phyloP scores from a whole-genome alignment of 768 basidiomycete genomes.

The Coprinopsis marcescibilis region DNA sequence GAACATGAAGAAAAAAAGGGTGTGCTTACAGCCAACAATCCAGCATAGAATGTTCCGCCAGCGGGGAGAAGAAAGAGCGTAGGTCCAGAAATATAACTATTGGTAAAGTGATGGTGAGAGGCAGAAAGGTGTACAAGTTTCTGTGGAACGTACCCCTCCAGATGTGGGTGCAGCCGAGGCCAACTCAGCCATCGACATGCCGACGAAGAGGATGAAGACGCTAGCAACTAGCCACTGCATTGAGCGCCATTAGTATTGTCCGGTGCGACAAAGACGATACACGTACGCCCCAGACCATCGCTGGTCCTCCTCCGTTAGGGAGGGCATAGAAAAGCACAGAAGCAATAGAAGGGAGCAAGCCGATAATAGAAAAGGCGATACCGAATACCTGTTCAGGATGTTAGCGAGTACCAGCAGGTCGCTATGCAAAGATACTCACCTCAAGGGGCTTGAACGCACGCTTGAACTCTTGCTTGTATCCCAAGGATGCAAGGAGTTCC shows the following conservation, averaged over 20 bases:
- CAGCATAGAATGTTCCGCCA: constrained; percentile 46
- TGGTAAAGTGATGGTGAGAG: background rate
- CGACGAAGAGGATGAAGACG: constrained; percentile 56
- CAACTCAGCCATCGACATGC: constrained; percentile 63
- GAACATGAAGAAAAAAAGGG: background rate
- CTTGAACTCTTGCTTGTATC: constrained; percentile 49
- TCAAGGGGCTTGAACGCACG: constrained; percentile 48
- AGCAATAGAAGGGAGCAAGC: constrained; percentile 59
- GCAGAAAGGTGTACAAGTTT: background rate
- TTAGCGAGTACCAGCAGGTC: background rate
- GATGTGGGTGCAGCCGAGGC: constrained; percentile 70
- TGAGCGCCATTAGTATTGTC: background rate
- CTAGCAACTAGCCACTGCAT: constrained; percentile 60
- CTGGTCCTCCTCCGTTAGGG: constrained; percentile 62
- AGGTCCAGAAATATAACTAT: constrained; percentile 52
- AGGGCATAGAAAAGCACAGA: constrained; percentile 50
- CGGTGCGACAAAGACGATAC: background rate
- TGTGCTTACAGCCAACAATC: constrained; percentile 44
- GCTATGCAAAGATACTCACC: constrained; percentile 19
- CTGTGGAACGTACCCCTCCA: constrained; percentile 43
- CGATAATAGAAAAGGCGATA: constrained; percentile 65
- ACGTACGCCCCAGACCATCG: constrained; percentile 71
- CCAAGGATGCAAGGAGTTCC: constrained; percentile 32
- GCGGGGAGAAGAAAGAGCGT: constrained; percentile 33
- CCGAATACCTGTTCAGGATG: constrained; percentile 51